phyloP scores from a whole-genome alignment of 2,329 filamentous ascomycete genomes.

The Corniculantispora saksenae region DNA sequence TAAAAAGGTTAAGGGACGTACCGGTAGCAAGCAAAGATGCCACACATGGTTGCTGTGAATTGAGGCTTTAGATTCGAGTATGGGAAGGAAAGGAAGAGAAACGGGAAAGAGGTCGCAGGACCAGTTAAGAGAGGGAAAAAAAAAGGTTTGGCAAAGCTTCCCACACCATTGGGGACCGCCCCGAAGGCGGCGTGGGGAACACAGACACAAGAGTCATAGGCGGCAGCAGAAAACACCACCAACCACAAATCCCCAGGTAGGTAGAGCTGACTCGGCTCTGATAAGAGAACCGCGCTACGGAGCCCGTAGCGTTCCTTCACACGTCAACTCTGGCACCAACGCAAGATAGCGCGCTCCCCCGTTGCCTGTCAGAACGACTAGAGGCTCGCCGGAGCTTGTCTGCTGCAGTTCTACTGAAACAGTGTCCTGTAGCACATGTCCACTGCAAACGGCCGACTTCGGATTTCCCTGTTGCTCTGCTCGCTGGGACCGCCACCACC shows the following conservation, averaged over 20 bases:
- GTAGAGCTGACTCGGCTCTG: neutral
- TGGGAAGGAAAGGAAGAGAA: conserved; percentile 20
- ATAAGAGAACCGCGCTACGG: conserved; percentile 2
- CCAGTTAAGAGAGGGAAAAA: neutral
- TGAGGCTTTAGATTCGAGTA: neutral
- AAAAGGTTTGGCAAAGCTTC: conserved; percentile 11
- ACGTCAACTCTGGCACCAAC: too few species aligned
- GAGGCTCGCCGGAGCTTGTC: neutral
- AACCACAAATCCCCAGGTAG: neutral
- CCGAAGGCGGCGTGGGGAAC: conserved; percentile 20
- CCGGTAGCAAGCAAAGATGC: conserved; percentile 94
- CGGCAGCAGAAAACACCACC: neutral
- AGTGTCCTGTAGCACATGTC: neutral
- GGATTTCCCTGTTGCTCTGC: conserved; percentile 7
- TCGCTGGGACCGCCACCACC: neutral
- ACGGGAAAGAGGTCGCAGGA: conserved; percentile 12
- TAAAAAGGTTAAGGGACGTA: conserved; percentile 49
- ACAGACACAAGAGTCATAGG: conserved; percentile 14
- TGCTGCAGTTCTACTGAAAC: neutral
- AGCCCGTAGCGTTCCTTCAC: neutral
- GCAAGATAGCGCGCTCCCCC: neutral
- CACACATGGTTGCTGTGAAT: conserved; percentile 72
- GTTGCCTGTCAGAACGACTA: neutral
- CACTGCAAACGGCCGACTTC: conserved; percentile 17
- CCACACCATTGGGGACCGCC: neutral